These are phyloP conservation scores for Kazachstania viticola DNA, from an alignment of 805 yeast species.

Conservation along the genomic window DNA sequence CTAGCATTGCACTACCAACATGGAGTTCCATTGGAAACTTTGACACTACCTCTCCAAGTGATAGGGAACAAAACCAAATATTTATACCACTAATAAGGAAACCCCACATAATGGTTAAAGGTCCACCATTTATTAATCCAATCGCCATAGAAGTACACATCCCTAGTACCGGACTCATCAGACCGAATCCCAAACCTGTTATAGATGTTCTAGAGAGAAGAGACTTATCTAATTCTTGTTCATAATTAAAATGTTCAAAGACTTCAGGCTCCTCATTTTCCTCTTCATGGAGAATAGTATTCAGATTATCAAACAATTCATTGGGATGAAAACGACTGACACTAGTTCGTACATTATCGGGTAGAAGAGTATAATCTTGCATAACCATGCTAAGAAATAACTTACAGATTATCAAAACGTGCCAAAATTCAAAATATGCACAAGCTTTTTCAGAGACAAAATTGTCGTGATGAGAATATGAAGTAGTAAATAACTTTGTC, in stretches of 20 bases:
- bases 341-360: conserved; percentile 17
- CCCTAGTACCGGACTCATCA: conserved; percentile 77
- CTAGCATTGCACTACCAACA: conserved; percentile 63
- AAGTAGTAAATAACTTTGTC: no score
- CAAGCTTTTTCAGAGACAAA: no score
- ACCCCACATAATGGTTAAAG: conserved; percentile 65
- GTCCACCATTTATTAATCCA: conserved; percentile 66
- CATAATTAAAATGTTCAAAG: conserved; percentile 63
- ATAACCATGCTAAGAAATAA: no score
- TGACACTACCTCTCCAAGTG: conserved; percentile 67
- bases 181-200: conserved; percentile 66
- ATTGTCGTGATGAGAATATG: no score
- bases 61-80: conserved; percentile 52
- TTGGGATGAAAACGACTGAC: conserved; percentile 12
- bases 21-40: conserved; percentile 71
- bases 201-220: conserved; percentile 53
- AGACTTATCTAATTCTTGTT: conserved; percentile 58
- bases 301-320: conserved; percentile 21
- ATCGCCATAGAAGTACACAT: conserved; percentile 63
- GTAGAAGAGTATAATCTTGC: conserved; percentile 16
- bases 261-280: conserved; percentile 40
- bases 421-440: no score
- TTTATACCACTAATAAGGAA: conserved; percentile 56
- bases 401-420: no score
- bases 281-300: conserved; percentile 25